Conservation (phyloP, 495 filamentous ascomycete genomes). For the Monascus purpureus region DNA sequence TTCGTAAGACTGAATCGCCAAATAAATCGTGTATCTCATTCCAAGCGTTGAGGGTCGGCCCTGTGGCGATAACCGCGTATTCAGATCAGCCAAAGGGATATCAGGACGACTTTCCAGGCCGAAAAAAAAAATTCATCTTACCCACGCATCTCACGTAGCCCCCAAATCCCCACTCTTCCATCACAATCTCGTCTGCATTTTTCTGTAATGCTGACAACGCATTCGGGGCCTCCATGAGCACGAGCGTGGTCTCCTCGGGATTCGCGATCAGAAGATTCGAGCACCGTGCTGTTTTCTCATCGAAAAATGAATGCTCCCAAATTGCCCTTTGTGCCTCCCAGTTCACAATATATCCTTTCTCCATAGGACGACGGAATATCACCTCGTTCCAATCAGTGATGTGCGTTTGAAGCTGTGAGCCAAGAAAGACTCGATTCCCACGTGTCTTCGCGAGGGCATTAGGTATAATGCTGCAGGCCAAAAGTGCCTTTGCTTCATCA, state of each 20-base stretch:
- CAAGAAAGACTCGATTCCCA: slow-evolving; percentile 63
- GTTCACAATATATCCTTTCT: slow-evolving; percentile 91
- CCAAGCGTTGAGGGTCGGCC: slow-evolving; percentile 69
- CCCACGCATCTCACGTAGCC: slow-evolving; percentile 62
- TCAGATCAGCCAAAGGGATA: too few species aligned
- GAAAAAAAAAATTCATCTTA: slow-evolving; percentile 8
- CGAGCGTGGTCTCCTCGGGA: slow-evolving; percentile 63
- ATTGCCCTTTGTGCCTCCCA: slow-evolving; percentile 96
- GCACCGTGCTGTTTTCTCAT: slow-evolving; percentile 45
- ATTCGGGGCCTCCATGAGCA: slow-evolving; percentile 89
- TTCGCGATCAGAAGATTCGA: slow-evolving; percentile 21
- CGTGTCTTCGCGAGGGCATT: slow-evolving; percentile 82
- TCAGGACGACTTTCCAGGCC: too few species aligned
- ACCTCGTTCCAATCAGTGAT: slow-evolving; percentile 86
- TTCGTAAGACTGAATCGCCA: slow-evolving; percentile 24
- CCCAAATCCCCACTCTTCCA: slow-evolving; percentile 95
- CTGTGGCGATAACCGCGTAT: too few species aligned
- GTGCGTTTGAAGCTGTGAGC: slow-evolving; percentile 54
- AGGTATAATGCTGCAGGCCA: slow-evolving; percentile 53
- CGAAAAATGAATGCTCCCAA: slow-evolving; percentile 85
- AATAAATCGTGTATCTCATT: slow-evolving; percentile 59
- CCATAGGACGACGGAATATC: slow-evolving; percentile 74
- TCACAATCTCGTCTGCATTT: slow-evolving; percentile 90
- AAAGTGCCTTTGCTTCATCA: slow-evolving; percentile 25
- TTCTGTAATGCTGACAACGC: slow-evolving; percentile 63